A percentile compares a stretch with the other conserved stretches of the same genome.
phyloP scores from a whole-genome alignment of 352 stramenopile species.

The Blastocystis sp. region DNA sequence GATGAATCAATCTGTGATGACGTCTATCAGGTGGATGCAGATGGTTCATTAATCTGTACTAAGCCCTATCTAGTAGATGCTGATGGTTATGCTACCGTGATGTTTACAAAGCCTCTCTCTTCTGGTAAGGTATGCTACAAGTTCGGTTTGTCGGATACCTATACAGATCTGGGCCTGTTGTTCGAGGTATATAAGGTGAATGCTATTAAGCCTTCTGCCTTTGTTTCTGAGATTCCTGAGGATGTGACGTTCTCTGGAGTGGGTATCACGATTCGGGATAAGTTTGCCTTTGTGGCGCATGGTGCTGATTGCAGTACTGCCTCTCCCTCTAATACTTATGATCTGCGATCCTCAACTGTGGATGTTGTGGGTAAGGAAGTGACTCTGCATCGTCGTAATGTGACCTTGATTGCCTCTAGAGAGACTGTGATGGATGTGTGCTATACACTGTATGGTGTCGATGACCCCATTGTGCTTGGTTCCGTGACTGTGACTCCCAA shows the following conservation, averaged over 20 bases:
- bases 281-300: constrained; percentile 5
- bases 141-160: not conserved
- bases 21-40: not conserved
- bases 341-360: not conserved
- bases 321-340: not conserved
- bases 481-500: not conserved
- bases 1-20: not conserved
- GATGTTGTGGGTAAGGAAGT: constrained; percentile 26
- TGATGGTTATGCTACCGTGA: not conserved
- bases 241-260: constrained; percentile 37
- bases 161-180: constrained; percentile 16
- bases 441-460: constrained; percentile 34
- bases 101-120: constrained; percentile 16
- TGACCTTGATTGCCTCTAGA: not conserved
- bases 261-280: constrained; percentile 32
- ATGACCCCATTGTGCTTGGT: not conserved
- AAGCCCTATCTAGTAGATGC: not conserved
- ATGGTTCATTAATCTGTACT: too few relatives aligned
- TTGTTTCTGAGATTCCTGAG: constrained; percentile 10
- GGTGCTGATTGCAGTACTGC: not conserved
- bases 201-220: not conserved
- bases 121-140: constrained; percentile 58
- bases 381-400: not conserved
- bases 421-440: constrained; percentile 52
- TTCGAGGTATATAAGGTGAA: constrained; percentile 46